Conservation (phyloP, 345 rosid genomes). For the Murraya koenigii region DNA sequence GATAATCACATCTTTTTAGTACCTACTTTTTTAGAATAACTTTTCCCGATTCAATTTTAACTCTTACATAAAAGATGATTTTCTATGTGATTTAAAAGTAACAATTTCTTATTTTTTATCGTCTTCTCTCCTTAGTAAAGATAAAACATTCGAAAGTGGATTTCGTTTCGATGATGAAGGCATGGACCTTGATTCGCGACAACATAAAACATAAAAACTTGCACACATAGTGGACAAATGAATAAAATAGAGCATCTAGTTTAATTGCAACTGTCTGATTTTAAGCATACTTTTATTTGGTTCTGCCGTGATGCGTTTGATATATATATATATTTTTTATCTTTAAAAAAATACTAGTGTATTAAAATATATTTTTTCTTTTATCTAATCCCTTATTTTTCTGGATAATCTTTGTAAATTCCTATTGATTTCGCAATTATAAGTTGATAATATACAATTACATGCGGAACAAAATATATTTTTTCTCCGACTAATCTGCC, state of each 20-base stretch:
- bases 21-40: neutral
- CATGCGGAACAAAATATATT: too few species aligned
- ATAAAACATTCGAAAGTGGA: neutral
- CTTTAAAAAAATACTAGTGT: too few species aligned
- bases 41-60: neutral
- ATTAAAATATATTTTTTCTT: too few species aligned
- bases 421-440: too few species aligned
- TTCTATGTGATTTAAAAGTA: neutral
- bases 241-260: neutral
- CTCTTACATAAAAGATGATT: neutral
- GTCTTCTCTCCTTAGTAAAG: neutral
- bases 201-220: neutral
- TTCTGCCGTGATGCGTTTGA: conserved; percentile 2
- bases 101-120: neutral
- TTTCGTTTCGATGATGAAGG: neutral
- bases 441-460: too few species aligned
- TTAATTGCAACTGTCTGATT: neutral
- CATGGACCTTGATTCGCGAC: conserved; percentile 7
- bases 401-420: too few species aligned
- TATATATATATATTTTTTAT: too few species aligned
- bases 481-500: too few species aligned
- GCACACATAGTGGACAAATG: conserved; percentile 2
- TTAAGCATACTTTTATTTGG: neutral
- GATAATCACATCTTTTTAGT: neutral
- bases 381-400: too few species aligned